Evolutionary conservation across 495 filamentous ascomycete species (phyloP), one percentile per base, ranked within the genome.

Genomic region (Penicillium egyptiacum): DNA sequence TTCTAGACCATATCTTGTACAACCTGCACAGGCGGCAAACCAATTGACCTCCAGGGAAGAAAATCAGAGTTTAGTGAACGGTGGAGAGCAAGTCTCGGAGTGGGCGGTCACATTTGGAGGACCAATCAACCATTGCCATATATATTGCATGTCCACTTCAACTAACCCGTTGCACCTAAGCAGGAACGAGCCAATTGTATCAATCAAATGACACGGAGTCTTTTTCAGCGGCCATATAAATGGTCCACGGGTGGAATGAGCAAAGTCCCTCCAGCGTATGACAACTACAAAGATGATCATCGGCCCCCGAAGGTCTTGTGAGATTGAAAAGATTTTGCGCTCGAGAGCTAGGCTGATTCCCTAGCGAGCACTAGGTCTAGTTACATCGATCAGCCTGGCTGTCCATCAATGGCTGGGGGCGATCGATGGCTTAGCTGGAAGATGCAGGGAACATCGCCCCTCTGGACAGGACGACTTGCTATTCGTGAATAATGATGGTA

Each of bases 91-190:
- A 31, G 19, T 31, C 11, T 44, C 25, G 6, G 49, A 54, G 30
- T 35, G 19, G 28, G 22, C 23, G 51, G 51, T 51, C 33, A 42
- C 19, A 28, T 26, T 42, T 40, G 12, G 16, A 49, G 22, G 25
- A n/a, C 57, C 56, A 60, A 50, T 50, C n/a, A 47, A 19, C 25
- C 9, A 25, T 45, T n/a, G 5, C 20, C 10, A 16, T 26, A 12
- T 26, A 16, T 30, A 22, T 22, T 37, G 39, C 33, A 28, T 31
- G 26, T 31, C 26, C 26, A 17, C n/a, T 46, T 14, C 25, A 17
- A 48, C 12, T 26, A 10, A 11, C 44, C 6, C 25, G 16, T 17
- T 28, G 44, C 8, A 11, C 3, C 4, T 3, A 17, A 48, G 14
- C 5, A 30, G 26, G 43, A 8, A 48, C n/a, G 14, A 1, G 28